Conservation (phyloP, 1,139 yeast species). For the Zygosaccharomyces sapae region DNA sequence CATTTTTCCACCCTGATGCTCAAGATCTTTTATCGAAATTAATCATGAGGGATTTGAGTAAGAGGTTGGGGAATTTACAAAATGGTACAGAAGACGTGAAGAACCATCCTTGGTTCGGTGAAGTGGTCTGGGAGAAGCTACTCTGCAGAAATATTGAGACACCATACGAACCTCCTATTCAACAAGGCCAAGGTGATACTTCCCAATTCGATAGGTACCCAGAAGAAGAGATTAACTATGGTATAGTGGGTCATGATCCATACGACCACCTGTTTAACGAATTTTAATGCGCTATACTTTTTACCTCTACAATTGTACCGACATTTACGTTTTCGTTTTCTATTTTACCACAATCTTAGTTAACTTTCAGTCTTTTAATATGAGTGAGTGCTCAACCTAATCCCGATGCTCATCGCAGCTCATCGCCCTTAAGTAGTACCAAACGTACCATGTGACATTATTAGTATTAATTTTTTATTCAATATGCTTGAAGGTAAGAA, state of each 20-base stretch:
- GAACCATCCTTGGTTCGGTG: conserved; percentile 88
- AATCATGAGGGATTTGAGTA: conserved; percentile 83
- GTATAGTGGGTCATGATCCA: conserved; percentile 74
- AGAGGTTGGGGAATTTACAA: conserved; percentile 84
- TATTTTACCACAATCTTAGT: neutral
- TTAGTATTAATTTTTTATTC: neutral
- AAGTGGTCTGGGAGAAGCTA: conserved; percentile 93
- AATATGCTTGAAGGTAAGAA: no score
- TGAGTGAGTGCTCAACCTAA: neutral
- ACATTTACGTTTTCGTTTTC: neutral
- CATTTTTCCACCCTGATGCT: conserved; percentile 80
- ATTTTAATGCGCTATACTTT: conserved; percentile 44
- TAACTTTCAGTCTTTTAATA: no score
- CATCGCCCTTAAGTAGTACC: neutral
- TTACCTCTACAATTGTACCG: neutral
- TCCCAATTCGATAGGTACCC: conserved; percentile 92
- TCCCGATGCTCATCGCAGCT: neutral
- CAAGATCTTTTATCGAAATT: conserved; percentile 72
- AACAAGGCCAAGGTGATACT: conserved; percentile 93
- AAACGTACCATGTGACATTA: neutral
- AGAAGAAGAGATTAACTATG: conserved; percentile 87
- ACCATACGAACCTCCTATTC: conserved; percentile 98
- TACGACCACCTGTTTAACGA: conserved; percentile 70
- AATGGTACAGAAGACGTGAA: conserved; percentile 87
- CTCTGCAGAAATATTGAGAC: conserved; percentile 88